Base-by-base conservation (phyloP, 2,329 filamentous ascomycete genomes). In the Nectriaceae sp. region DNA sequence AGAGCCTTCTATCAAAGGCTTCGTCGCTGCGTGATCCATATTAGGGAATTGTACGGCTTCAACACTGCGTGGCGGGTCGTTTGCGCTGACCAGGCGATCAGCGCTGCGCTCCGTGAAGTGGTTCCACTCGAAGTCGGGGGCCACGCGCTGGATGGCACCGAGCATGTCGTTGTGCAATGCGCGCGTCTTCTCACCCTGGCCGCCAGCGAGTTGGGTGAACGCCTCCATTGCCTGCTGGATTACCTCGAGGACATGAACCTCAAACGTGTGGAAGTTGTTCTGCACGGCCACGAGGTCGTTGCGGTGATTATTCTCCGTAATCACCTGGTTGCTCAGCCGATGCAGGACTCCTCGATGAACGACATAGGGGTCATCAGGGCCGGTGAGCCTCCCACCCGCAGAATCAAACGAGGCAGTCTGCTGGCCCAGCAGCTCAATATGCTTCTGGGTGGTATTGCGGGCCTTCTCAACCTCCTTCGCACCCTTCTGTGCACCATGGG, bases 281-380 rank as follows among this genome's bases (percentile, higher is more conserved):
- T 99, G 94, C n/a, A 97, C 88, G 10, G 87, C 82, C 53, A 99
- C 80, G 48, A 97, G 80, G 66, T 99, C 94, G 66, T 96, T 90
- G 56, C 87, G 84, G 73, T 95, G 93, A 76, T 92, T 95, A 78
- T 99, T 99, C 76, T 99, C 94, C 66, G 96, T 90, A 40, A 90
- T 77, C 29, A 97, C 83, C 75, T 99, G 94, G 75, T 89, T 93
- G 79, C 90, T 86, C 46, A 99, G 77, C 37, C 91, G 85, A 74
- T 97, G 82, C 56, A 89, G 74, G 49, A 97, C 85, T 50, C 89
- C 89, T 24, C 93, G 85, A 62, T 87, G 83, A 39, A 97, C 69
- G 47, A 97, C 80, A 66, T 97, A 99, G 4, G 94, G 94, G 67
- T 99, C 94, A 26, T 96, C 84, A 11, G 74, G 65, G 2, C 89